Evolutionary conservation across 2,329 filamentous ascomycete genomes (phyloP).

Genomic region (Venturia asperata): DNA sequence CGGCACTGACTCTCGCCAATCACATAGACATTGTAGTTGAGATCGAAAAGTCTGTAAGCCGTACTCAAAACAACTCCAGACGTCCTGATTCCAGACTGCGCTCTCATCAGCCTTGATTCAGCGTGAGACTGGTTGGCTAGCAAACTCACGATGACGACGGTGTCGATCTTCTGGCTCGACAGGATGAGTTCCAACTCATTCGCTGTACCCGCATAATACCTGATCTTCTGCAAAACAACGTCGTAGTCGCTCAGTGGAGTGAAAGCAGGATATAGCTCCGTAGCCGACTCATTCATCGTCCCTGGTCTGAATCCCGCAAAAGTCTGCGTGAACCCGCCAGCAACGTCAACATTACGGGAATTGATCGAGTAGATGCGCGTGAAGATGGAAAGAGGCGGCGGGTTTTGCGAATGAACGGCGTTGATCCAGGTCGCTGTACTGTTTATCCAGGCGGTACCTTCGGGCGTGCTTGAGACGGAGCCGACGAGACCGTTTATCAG

Average conservation of each 20-base stretch:
- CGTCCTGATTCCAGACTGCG: slow-evolving; percentile 35
- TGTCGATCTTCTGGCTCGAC: slow-evolving; percentile 35
- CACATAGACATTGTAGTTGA: slow-evolving; percentile 39
- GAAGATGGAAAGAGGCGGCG: slow-evolving; percentile 35
- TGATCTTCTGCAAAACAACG: slow-evolving; percentile 37
- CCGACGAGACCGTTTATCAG: slow-evolving; percentile 35
- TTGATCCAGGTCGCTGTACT: slow-evolving; percentile 35
- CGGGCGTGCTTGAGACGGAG: slow-evolving; percentile 28
- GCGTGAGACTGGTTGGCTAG: neutral
- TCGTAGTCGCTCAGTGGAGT: slow-evolving; percentile 29
- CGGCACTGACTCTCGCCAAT: slow-evolving; percentile 2
- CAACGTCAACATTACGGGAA: slow-evolving; percentile 32
- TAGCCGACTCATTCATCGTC: slow-evolving; percentile 25
- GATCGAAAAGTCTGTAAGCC: slow-evolving; percentile 38
- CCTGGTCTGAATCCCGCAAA: slow-evolving; percentile 28
- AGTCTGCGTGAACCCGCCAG: slow-evolving; percentile 32
- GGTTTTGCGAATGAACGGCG: slow-evolving; percentile 32
- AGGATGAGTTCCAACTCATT: slow-evolving; percentile 39
- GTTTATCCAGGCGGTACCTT: slow-evolving; percentile 31
- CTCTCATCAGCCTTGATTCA: neutral
- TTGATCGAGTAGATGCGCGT: slow-evolving; percentile 34
- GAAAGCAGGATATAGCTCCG: slow-evolving; percentile 32
- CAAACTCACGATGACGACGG: slow-evolving; percentile 30
- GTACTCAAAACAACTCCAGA: slow-evolving; percentile 40
- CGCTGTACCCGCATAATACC: slow-evolving; percentile 38